Conservation (phyloP, 805 yeast species). For the Candida michaelii region DNA sequence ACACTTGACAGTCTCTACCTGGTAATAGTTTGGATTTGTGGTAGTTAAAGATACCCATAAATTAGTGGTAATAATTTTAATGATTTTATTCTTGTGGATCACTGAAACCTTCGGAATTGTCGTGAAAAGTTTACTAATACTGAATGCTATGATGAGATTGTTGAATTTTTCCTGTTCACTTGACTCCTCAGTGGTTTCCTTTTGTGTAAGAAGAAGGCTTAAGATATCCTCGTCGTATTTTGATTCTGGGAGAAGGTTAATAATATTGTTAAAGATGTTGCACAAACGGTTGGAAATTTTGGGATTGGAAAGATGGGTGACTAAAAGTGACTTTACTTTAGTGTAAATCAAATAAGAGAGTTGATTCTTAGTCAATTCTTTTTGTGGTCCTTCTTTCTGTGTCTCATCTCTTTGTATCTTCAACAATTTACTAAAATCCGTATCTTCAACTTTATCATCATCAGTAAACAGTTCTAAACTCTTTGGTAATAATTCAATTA, state of each 20-base stretch:
- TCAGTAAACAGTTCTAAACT: conserved; percentile 37
- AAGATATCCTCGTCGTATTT: conserved; percentile 13
- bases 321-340: conserved; percentile 18
- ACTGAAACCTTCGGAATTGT: conserved; percentile 30
- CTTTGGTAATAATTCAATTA: conserved; percentile 62
- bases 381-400: conserved; percentile 8
- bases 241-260: conserved; percentile 21
- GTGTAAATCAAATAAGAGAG: conserved; percentile 21
- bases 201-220: conserved; percentile 15
- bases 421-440: neutral
- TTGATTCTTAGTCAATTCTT: conserved; percentile 15
- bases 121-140: conserved; percentile 41
- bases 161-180: conserved; percentile 9
- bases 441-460: neutral
- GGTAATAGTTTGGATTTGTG: conserved; percentile 50
- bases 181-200: conserved; percentile 11
- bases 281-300: conserved; percentile 21
- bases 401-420: conserved; percentile 5
- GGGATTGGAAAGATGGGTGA: conserved; percentile 17
- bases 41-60: conserved; percentile 58
- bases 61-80: conserved; percentile 37
- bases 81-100: conserved; percentile 23
- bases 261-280: conserved; percentile 19
- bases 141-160: conserved; percentile 37
- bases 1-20: conserved; percentile 67